These are phyloP conservation scores for Hortiboletus campestris DNA, from an alignment of 768 basidiomycete genomes.

Conservation along the genomic window DNA sequence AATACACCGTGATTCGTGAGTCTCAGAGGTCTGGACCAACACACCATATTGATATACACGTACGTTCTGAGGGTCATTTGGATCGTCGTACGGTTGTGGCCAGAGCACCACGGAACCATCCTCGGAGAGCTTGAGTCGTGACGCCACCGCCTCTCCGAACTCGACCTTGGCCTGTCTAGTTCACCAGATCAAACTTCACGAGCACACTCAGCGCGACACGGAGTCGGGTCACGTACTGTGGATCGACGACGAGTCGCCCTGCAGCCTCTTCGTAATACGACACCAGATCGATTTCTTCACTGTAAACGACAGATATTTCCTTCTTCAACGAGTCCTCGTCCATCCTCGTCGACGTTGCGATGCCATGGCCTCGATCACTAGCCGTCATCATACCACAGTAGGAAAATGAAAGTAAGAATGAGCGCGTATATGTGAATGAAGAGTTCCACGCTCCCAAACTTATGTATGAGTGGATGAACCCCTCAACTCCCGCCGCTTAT, in stretches of 20 bases:
- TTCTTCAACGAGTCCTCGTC: conserved; percentile 5
- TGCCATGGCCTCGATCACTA: not conserved
- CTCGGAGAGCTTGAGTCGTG: conserved; percentile 43
- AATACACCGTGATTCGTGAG: not conserved
- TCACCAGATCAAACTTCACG: not conserved
- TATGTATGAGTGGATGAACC: not conserved
- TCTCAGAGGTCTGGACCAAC: not conserved
- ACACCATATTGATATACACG: conserved; percentile 7
- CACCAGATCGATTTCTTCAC: conserved; percentile 32
- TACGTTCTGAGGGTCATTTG: conserved; percentile 55
- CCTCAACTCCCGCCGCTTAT: not conserved
- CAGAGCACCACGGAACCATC: conserved; percentile 50
- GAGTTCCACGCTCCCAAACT: not conserved
- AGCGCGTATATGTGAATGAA: not conserved
- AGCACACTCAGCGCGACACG: too few species aligned
- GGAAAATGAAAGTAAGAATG: not conserved
- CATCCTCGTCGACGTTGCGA: not conserved
- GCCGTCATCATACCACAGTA: not conserved
- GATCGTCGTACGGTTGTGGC: conserved; percentile 52
- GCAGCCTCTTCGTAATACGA: conserved; percentile 53
- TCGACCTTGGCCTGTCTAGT: conserved; percentile 46
- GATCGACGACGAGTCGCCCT: conserved; percentile 62
- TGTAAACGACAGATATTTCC: not conserved
- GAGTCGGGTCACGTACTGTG: conserved; percentile 42
- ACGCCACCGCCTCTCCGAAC: conserved; percentile 47